Evolutionary conservation across 371 early-diverging fungal species (phyloP), one percentile per base, ranked within the genome.

Genomic region (Rhizomucor pusillus): DNA sequence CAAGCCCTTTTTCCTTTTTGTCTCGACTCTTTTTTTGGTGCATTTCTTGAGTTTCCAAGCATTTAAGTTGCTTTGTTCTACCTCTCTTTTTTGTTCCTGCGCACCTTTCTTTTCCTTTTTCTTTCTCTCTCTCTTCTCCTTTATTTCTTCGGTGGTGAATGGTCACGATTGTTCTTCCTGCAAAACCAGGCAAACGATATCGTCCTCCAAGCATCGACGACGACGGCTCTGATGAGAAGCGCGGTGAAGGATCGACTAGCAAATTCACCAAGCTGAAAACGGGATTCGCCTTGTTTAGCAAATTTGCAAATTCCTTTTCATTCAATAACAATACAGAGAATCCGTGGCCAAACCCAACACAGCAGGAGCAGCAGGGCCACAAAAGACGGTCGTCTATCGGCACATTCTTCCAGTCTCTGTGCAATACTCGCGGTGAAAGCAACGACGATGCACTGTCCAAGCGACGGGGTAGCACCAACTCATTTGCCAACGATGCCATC

Each of bases 231-330:
- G 29, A 29, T 3, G 29, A 29, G 7, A 29, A 29, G 29, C 29
- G 29, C 29, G 29, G 7, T 7, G 29, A 39, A n/a, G n/a, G n/a
- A 19, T 48, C 63, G 5, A 46, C 52, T 1, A 56, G 65, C 45
- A 67, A 64, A 35, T n/a, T 68, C n/a, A 61, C 65, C 1, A 55
- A 53, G 37, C 23, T 68, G 10, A 68, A 68, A 41, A 61, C 62
- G 16, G 59, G 62, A 16, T 39, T 68, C 1, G 52, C 56, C 16
- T 37, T 64, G 3, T 62, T 64, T 41, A 48, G 57, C 5, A 64
- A 59, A 47, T 48, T 66, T n/a, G 33, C 50, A 20, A 59, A 46
- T 11, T 45, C 63, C 35, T 45, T 60, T 35, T 39, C 49, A 35
- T 53, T 52, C 19, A 41, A 12, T 45, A 39, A 20, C 35, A 11